Percentiles rank a stretch among this genome's conserved stretches.
Conservation (phyloP, 2,329 filamentous ascomycete species). For the Chlorencoelia australis region DNA sequence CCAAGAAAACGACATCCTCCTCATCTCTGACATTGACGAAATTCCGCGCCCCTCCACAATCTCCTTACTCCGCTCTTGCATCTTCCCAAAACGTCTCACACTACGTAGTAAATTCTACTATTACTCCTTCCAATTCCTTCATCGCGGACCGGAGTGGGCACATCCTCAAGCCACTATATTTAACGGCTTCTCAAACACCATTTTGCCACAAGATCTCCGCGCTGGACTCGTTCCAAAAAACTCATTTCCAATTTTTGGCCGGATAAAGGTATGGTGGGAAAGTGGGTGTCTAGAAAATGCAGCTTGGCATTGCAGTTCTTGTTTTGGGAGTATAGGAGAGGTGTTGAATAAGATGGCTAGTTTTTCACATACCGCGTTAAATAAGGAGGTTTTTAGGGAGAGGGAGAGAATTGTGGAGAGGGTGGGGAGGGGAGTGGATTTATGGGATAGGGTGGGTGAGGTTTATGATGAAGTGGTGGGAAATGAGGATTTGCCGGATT, state of each 20-base stretch:
- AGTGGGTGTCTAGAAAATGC: conserved; percentile 27
- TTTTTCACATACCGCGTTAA: conserved; percentile 32
- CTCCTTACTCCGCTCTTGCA: conserved; percentile 28
- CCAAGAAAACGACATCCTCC: conserved; percentile 30
- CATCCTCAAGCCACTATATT: conserved; percentile 37
- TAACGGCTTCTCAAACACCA: conserved; percentile 27
- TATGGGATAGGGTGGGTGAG: conserved; percentile 29
- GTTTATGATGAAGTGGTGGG: conserved; percentile 28
- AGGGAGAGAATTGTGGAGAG: conserved; percentile 30
- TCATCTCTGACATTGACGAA: conserved; percentile 38
- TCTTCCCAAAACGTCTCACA: conserved; percentile 27
- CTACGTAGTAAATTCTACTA: conserved; percentile 29
- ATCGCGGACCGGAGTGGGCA: conserved; percentile 29
- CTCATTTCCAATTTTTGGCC: no score
- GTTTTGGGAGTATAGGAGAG: conserved; percentile 33
- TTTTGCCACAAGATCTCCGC: conserved; percentile 32
- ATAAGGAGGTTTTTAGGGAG: conserved; percentile 31
- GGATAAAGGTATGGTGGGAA: conserved; percentile 11
- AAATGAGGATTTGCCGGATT: conserved; percentile 34
- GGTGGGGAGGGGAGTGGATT: conserved; percentile 33
- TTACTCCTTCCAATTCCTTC: conserved; percentile 31
- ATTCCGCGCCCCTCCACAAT: conserved; percentile 30
- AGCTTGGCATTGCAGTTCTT: conserved; percentile 37
- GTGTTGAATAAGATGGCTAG: conserved; percentile 32
- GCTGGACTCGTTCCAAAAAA: no score